Percentiles rank a stretch among this genome's conserved stretches.
Conservation (phyloP, 257 asterid species). For the Solanum appendiculatum region DNA sequence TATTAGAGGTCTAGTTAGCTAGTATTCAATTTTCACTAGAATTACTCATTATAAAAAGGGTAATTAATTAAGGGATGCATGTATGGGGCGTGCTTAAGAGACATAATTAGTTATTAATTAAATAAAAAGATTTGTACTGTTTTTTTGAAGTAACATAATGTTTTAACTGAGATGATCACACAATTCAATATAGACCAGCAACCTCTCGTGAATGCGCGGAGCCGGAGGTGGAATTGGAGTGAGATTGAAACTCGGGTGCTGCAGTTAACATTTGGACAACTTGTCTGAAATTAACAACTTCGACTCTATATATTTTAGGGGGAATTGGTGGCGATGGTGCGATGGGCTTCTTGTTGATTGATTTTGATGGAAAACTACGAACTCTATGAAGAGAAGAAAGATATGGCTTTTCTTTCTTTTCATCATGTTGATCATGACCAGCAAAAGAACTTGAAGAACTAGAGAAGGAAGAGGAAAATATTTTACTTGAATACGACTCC, state of each 20-base stretch:
- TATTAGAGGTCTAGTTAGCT: background rate
- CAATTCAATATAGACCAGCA: background rate
- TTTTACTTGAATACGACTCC: conserved; percentile 2
- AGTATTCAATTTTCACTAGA: no score
- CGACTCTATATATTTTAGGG: conserved; percentile 61
- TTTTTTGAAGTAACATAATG: no score
- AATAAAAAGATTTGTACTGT: no score
- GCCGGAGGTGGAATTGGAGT: background rate
- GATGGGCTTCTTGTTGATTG: conserved; percentile 39
- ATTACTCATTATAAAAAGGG: background rate
- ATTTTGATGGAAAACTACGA: conserved; percentile 23
- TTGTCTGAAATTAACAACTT: conserved; percentile 43
- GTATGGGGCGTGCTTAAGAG: background rate
- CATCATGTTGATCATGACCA: background rate
- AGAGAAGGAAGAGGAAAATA: conserved; percentile 5
- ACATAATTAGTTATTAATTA: no score
- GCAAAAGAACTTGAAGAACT: conserved; percentile 6
- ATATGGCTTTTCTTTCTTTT: conserved; percentile 2
- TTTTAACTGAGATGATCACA: background rate
- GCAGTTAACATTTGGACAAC: conserved; percentile 68
- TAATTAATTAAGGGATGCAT: background rate
- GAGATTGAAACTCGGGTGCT: conserved; percentile 15
- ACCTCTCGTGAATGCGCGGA: conserved; percentile 10
- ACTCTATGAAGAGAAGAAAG: conserved; percentile 36
- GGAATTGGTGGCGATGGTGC: conserved; percentile 57